phyloP scores from a whole-genome alignment of 768 basidiomycete species.

The Kwoniella heveanensis region DNA sequence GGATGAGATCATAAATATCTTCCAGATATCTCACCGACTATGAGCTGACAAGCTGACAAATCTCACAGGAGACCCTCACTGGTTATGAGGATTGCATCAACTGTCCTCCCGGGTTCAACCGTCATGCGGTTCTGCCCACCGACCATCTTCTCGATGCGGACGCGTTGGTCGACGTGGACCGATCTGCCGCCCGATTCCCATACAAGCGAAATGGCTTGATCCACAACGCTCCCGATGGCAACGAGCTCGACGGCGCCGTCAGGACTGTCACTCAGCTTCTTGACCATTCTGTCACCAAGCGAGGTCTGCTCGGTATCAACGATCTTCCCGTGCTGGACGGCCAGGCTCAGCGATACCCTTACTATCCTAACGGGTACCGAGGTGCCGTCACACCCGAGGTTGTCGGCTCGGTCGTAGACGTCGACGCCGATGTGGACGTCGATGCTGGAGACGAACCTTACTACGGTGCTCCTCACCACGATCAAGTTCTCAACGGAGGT shows the following conservation, averaged over 20 bases:
- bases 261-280: slow-evolving; percentile 14
- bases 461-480: slow-evolving; percentile 12
- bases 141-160: slow-evolving; percentile 8
- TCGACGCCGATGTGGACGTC: slow-evolving; percentile 19
- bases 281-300: slow-evolving; percentile 12
- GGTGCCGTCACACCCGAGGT: neutral
- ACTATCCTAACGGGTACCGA: slow-evolving; percentile 8
- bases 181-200: neutral
- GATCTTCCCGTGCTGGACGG: neutral
- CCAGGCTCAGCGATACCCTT: neutral
- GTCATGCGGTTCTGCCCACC: slow-evolving; percentile 14
- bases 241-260: slow-evolving; percentile 10
- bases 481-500: neutral
- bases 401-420: neutral
- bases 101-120: slow-evolving; percentile 7
- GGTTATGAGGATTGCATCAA: slow-evolving; percentile 18
- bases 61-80: slow-evolving; percentile 14
- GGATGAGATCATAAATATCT: neutral
- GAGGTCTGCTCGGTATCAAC: slow-evolving; percentile 14
- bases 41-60: neutral
- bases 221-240: slow-evolving; percentile 15
- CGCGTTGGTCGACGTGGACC: slow-evolving; percentile 13
- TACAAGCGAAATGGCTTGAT: slow-evolving; percentile 15
- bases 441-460: slow-evolving; percentile 23
- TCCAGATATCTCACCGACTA: neutral